Evolutionary conservation across 345 rosid genomes (phyloP).

Genomic region (Pelargonium nanum): DNA sequence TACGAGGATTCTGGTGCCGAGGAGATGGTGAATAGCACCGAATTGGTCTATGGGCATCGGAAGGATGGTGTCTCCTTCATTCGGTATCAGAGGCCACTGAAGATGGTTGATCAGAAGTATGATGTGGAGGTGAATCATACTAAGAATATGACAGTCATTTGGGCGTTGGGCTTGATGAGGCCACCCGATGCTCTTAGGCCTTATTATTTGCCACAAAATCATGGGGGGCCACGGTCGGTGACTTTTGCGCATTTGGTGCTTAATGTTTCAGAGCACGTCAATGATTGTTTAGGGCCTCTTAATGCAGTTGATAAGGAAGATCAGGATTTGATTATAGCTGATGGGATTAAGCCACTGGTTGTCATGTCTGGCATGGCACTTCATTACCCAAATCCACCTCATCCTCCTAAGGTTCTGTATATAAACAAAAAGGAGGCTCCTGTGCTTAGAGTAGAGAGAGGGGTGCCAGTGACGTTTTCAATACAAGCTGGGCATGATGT

Average conservation of each 20-base stretch:
- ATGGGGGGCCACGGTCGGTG: constrained; percentile 45
- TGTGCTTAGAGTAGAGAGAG: constrained; percentile 64
- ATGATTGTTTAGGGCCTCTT: constrained; percentile 59
- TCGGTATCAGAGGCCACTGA: constrained; percentile 59
- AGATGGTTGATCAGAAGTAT: constrained; percentile 47
- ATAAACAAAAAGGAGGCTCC: constrained; percentile 70
- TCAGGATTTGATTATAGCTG: constrained; percentile 53
- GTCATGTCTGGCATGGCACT: constrained; percentile 32
- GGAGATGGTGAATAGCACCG: constrained; percentile 60
- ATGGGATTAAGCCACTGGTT: constrained; percentile 42
- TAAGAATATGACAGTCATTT: constrained; percentile 48
- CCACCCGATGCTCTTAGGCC: constrained; percentile 69
- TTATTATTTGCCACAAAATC: constrained; percentile 80
- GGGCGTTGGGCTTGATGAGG: constrained; percentile 89
- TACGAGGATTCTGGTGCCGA: constrained; percentile 36
- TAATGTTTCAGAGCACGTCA: constrained; percentile 31
- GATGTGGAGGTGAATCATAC: constrained; percentile 62
- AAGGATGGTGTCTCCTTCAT: constrained; percentile 89
- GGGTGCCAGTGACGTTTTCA: constrained; percentile 52
- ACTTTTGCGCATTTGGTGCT: constrained; percentile 39
- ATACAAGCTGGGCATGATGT: constrained; percentile 73
- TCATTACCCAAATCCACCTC: constrained; percentile 60
- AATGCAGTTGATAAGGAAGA: constrained; percentile 64
- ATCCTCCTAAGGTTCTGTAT: constrained; percentile 51
- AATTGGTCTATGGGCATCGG: constrained; percentile 75